Evolutionary conservation across 2,329 filamentous ascomycete genomes (phyloP).

Genomic region (Parascedosporium putredinis): DNA sequence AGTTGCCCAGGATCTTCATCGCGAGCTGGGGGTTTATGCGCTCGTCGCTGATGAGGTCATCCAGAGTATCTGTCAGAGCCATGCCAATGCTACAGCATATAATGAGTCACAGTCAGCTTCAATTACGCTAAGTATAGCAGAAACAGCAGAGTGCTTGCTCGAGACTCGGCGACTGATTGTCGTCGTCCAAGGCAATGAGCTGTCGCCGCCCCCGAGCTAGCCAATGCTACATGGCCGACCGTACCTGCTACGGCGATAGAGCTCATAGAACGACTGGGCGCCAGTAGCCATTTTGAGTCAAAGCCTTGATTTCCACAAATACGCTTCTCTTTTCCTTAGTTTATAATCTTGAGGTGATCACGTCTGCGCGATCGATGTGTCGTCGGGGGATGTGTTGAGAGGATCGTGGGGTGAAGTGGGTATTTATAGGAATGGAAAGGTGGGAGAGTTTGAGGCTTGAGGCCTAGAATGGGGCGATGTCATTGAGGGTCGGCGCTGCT

Average conservation of each 20-base stretch:
- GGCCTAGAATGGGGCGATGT: neutral
- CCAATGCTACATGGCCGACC: slow-evolving; percentile 11
- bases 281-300: slow-evolving; percentile 33
- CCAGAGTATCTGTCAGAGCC: slow-evolving; percentile 89
- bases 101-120: slow-evolving; percentile 10
- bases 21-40: slow-evolving; percentile 96
- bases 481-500: neutral
- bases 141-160: neutral
- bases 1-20: slow-evolving; percentile 95
- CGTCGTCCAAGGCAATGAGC: too few relatives aligned
- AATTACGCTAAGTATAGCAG: slow-evolving; percentile 12
- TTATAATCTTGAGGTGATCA: slow-evolving; percentile 6
- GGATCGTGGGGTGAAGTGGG: neutral
- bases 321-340: slow-evolving; percentile 5
- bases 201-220: neutral
- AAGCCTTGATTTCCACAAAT: too few relatives aligned
- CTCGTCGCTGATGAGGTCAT: slow-evolving; percentile 88
- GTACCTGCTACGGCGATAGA: slow-evolving; percentile 98
- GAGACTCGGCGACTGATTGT: neutral
- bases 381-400: slow-evolving; percentile 2
- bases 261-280: slow-evolving; percentile 68
- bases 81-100: slow-evolving; percentile 63
- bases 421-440: slow-evolving; percentile 17
- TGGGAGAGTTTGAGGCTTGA: slow-evolving; percentile 8
- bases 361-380: slow-evolving; percentile 7